Evolutionary conservation across 1,139 yeast species (phyloP).

Genomic region (Geotrichum aggregatum): DNA sequence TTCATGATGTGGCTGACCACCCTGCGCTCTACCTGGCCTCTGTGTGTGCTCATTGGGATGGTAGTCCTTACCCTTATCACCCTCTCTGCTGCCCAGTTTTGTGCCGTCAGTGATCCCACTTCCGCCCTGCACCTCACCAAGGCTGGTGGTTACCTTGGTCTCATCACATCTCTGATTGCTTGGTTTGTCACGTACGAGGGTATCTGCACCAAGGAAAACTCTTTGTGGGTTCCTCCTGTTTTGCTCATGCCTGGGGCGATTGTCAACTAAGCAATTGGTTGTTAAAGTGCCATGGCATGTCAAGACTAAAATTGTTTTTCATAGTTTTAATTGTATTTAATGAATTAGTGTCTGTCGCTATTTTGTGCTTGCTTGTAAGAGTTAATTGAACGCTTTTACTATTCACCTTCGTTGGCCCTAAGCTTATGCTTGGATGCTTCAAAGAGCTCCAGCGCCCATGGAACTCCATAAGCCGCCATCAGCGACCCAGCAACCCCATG

Average conservation of each 20-base stretch:
- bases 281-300: too few species aligned
- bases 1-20: constrained; percentile 64
- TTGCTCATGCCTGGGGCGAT: constrained; percentile 37
- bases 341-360: too few species aligned
- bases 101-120: constrained; percentile 26
- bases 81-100: constrained; percentile 57
- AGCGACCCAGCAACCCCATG: constrained; percentile 14
- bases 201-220: constrained; percentile 66
- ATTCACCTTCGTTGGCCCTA: too few species aligned
- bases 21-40: constrained; percentile 73
- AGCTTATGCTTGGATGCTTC: too few species aligned
- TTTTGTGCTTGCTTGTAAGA: too few species aligned
- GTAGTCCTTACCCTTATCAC: constrained; percentile 66
- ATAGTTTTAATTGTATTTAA: too few species aligned
- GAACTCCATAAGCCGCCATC: constrained; percentile 12
- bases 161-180: constrained; percentile 70
- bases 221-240: constrained; percentile 58
- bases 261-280: not conserved
- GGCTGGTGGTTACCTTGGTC: constrained; percentile 80
- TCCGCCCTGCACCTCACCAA: constrained; percentile 44
- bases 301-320: too few species aligned
- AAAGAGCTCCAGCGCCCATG: constrained; percentile 12
- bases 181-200: constrained; percentile 95
- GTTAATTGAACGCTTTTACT: too few species aligned
- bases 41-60: constrained; percentile 61